Conservation (phyloP, 2,329 filamentous ascomycete species). For the Samsoniella hepiali region DNA sequence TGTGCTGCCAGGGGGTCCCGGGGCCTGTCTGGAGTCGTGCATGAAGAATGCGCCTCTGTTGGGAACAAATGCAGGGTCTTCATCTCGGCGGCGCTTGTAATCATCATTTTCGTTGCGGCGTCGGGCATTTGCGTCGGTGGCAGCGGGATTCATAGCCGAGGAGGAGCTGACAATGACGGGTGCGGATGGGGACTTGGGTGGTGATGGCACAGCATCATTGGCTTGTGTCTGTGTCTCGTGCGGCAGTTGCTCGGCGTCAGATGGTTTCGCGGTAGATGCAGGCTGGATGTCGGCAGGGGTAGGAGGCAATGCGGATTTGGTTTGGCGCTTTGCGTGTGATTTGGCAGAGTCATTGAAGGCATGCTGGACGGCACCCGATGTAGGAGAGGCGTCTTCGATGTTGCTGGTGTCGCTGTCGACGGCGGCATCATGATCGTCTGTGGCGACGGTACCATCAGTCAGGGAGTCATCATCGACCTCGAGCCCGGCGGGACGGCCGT, state of each 20-base stretch:
- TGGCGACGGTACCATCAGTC: slow-evolving; percentile 60
- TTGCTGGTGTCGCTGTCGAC: slow-evolving; percentile 64
- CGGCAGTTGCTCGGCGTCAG: background rate
- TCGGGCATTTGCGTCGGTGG: slow-evolving; percentile 55
- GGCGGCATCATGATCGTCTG: slow-evolving; percentile 58
- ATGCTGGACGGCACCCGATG: slow-evolving; percentile 41
- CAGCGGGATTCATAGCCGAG: slow-evolving; percentile 50
- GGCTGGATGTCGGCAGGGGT: background rate
- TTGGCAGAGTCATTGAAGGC: slow-evolving; percentile 42
- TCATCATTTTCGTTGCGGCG: slow-evolving; percentile 86
- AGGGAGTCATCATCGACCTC: slow-evolving; percentile 64
- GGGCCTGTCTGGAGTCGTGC: slow-evolving; percentile 83
- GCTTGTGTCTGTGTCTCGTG: slow-evolving; percentile 19
- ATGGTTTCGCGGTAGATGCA: background rate
- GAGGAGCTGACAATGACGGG: slow-evolving; percentile 56
- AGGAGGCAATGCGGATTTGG: slow-evolving; percentile 1
- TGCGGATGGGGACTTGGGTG: slow-evolving; percentile 41
- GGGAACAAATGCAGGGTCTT: slow-evolving; percentile 89
- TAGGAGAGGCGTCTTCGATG: slow-evolving; percentile 54
- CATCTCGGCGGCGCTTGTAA: slow-evolving; percentile 81
- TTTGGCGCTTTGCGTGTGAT: slow-evolving; percentile 31
- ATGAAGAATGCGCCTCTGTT: slow-evolving; percentile 95
- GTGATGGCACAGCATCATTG: slow-evolving; percentile 28
- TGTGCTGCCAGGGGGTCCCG: slow-evolving; percentile 72
- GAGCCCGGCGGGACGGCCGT: slow-evolving; percentile 52